phyloP scores from a whole-genome alignment of 2,329 filamentous ascomycete species.

The Fusarium pseudograminearum region DNA sequence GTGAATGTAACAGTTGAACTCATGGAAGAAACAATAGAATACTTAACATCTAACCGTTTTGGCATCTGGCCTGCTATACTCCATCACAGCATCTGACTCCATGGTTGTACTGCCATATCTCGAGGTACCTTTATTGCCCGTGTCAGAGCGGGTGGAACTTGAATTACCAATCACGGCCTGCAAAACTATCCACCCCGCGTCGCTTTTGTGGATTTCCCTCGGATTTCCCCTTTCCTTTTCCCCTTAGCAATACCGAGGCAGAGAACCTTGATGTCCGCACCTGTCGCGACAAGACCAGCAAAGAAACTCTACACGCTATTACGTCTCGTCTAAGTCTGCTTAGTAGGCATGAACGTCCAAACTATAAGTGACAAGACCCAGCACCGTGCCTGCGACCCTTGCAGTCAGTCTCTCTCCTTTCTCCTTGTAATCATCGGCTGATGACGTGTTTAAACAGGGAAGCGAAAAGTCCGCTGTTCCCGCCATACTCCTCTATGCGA shows the following conservation, averaged over 20 bases:
- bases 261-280: conserved; percentile 35
- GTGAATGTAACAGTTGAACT: too few relatives aligned
- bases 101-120: too few relatives aligned
- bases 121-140: too few relatives aligned
- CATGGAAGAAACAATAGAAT: rapidly evolving
- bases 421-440: conserved; percentile 2
- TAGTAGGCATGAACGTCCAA: conserved; percentile 22
- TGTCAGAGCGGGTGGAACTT: neutral
- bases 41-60: rapidly evolving
- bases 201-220: neutral
- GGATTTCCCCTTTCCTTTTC: conserved; percentile 1
- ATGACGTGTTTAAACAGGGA: conserved; percentile 24
- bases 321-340: neutral
- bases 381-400: conserved; percentile 36
- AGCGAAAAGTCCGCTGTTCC: conserved; percentile 33
- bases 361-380: conserved; percentile 35
- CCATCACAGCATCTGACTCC: rapidly evolving
- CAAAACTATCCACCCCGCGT: conserved; percentile 15
- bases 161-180: neutral
- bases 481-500: conserved; percentile 32
- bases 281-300: conserved; percentile 7
- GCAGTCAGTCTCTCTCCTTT: conserved; percentile 4
- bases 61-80: rapidly evolving
- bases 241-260: conserved; percentile 11
- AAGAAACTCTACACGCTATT: neutral